These are phyloP conservation scores for Mortierella sp. DNA, from an alignment of 371 early-diverging fungal genomes.

Conservation along the genomic window DNA sequence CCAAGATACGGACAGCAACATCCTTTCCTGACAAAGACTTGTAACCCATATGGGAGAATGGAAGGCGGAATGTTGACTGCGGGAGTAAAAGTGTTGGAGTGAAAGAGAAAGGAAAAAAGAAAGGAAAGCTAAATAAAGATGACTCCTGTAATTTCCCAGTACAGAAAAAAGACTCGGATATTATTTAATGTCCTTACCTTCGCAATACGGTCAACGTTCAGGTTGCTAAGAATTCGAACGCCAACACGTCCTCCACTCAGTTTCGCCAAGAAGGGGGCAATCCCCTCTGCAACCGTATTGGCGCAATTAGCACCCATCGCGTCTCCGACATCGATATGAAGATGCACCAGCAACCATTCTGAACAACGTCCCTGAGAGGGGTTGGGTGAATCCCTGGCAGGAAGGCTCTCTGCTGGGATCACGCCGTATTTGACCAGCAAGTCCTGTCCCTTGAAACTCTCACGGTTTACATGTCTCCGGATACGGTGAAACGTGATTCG, in stretches of 20 bases:
- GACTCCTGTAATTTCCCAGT: not conserved
- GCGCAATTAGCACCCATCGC: conserved; percentile 82
- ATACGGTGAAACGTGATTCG: conserved; percentile 63
- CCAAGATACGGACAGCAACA: conserved; percentile 69
- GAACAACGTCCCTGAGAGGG: conserved; percentile 24
- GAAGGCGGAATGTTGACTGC: conserved; percentile 70
- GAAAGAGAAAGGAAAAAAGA: not conserved
- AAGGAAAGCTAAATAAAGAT: not conserved
- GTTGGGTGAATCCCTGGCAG: conserved; percentile 9
- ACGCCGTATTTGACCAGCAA: conserved; percentile 48
- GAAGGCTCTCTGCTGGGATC: conserved; percentile 20
- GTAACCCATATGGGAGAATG: conserved; percentile 67
- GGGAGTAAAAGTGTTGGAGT: not conserved
- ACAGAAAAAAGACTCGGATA: not conserved
- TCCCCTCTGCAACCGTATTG: conserved; percentile 73
- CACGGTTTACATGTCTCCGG: conserved; percentile 26
- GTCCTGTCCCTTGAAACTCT: conserved; percentile 40
- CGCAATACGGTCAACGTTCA: conserved; percentile 69
- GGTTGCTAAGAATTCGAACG: conserved; percentile 72
- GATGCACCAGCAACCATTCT: conserved; percentile 74
- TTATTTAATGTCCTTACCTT: conserved; percentile 53
- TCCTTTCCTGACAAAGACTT: conserved; percentile 66
- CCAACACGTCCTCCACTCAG: conserved; percentile 67
- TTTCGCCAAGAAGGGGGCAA: conserved; percentile 62
- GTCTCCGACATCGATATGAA: conserved; percentile 78